Evolutionary conservation across 768 basidiomycete genomes (phyloP), one percentile per base, ranked within the genome.

Genomic region (Serendipita vermifera): DNA sequence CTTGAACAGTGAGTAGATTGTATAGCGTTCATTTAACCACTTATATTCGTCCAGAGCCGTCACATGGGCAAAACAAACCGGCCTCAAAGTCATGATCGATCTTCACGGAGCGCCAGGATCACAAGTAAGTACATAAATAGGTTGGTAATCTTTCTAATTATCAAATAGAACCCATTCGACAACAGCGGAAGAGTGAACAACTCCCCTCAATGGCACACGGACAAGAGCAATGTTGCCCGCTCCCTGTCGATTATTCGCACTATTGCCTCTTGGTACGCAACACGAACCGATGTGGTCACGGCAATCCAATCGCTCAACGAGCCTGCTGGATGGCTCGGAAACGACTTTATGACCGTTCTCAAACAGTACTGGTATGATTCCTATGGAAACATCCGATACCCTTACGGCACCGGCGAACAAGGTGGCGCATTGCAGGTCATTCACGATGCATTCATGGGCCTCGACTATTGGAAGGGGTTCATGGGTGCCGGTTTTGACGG

Each of bases 1-100:
- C 46, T 51, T 31, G 32, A 51, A 22, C 17, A 31, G 46, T 51
- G 17, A 26, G 7, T 26, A 4, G 31, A 38, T 63, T 78, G 66
- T 57, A 74, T 72, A 60, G 59, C 33, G 73, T 73, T 27, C 67
- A 77, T 5, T 78, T 75, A 75, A 38, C 61, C 3, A 63, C 72
- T 26, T 70, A 79, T 51, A 3, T 72, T 77, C 15, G 73, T 80
- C 51, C 69, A 70, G 33, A 57, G 57, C 61, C 29, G 55, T 62
- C 32, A 17, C 58, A 64, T 90, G 87, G 81, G 90, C 91, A 1
- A 68, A 69, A 40, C 73, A 74, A 24, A 67, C 85, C 61, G 81
- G 82, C 6, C 66, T 97, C 41, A 92, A 91, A 62, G 70, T 93
- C 29, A 82, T 94, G 41, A 65, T 94, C 35, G 91, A 92, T 70